Conservation (phyloP, 768 basidiomycete species). For the Lactifluus rugatus region DNA sequence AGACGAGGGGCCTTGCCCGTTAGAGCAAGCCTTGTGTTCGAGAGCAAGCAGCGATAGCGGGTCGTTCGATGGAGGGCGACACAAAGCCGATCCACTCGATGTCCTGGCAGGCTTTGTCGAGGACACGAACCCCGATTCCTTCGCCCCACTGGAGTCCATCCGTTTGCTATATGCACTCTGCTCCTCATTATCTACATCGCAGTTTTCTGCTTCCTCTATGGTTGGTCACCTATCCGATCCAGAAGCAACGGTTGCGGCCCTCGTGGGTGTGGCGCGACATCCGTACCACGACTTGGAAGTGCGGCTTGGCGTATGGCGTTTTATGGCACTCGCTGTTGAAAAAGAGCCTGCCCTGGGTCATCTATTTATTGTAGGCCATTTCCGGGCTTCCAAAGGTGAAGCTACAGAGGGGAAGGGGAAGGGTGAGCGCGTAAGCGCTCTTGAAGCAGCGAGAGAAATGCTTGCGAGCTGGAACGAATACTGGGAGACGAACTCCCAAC, state of each 20-base stretch:
- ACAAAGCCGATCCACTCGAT: constrained; percentile 63
- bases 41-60: constrained; percentile 43
- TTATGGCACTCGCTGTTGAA: constrained; percentile 71
- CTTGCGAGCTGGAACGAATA: constrained; percentile 61
- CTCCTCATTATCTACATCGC: constrained; percentile 48
- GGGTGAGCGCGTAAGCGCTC: constrained; percentile 41
- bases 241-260: constrained; percentile 53
- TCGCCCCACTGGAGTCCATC: constrained; percentile 58
- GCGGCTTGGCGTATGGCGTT: constrained; percentile 72
- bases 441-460: constrained; percentile 58
- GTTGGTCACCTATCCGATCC: constrained; percentile 71
- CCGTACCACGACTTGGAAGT: constrained; percentile 70
- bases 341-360: constrained; percentile 79
- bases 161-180: constrained; percentile 59
- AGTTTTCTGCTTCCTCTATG: constrained; percentile 60
- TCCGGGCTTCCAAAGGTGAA: constrained; percentile 42
- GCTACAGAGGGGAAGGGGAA: constrained; percentile 25
- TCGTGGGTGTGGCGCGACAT: constrained; percentile 67
- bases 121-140: constrained; percentile 48
- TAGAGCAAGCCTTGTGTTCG: constrained; percentile 70
- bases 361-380: constrained; percentile 68
- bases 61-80: constrained; percentile 35
- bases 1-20: constrained; percentile 35
- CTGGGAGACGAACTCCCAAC: constrained; percentile 68
- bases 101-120: constrained; percentile 60